Evolutionary conservation across 768 basidiomycete genomes (phyloP).

Genomic region (Coprinellus micaceus): DNA sequence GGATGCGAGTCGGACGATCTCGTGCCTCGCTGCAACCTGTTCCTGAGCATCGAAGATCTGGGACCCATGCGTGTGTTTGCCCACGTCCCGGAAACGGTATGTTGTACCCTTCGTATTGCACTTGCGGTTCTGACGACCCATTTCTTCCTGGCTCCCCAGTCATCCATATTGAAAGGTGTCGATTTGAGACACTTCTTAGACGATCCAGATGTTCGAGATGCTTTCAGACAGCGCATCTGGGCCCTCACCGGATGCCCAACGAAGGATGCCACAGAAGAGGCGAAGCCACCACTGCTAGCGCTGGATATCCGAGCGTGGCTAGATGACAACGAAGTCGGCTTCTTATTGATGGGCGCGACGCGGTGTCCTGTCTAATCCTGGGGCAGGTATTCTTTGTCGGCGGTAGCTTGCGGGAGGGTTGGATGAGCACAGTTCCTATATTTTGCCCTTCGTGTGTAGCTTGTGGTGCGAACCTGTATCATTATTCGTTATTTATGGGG

Average conservation of each 20-base stretch:
- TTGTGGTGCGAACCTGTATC: too few species aligned
- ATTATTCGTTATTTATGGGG: too few species aligned
- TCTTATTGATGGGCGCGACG: slow-evolving; percentile 2
- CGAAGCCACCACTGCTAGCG: neutral
- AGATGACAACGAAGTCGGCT: neutral
- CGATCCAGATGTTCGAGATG: neutral
- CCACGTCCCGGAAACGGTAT: slow-evolving; percentile 46
- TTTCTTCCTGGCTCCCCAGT: slow-evolving; percentile 26
- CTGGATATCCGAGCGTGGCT: slow-evolving; percentile 7
- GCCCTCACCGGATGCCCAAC: slow-evolving; percentile 1
- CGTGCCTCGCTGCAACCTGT: slow-evolving; percentile 47
- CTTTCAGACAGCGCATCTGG: neutral
- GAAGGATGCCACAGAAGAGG: neutral
- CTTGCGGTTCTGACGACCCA: neutral
- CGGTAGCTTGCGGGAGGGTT: too few species aligned
- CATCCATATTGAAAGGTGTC: slow-evolving; percentile 41
- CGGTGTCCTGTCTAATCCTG: neutral
- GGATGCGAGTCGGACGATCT: slow-evolving; percentile 38
- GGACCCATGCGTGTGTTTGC: slow-evolving; percentile 39
- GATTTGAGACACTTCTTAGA: slow-evolving; percentile 14
- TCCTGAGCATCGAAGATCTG: slow-evolving; percentile 50
- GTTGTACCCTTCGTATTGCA: slow-evolving; percentile 3
- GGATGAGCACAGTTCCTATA: too few species aligned
- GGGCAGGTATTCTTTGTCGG: too few species aligned
- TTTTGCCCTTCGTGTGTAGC: too few species aligned